A percentile compares a stretch with the other conserved stretches of the same genome.
Conservation (phyloP, 2,329 filamentous ascomycete genomes). For the Ceratocystis harringtonii region DNA sequence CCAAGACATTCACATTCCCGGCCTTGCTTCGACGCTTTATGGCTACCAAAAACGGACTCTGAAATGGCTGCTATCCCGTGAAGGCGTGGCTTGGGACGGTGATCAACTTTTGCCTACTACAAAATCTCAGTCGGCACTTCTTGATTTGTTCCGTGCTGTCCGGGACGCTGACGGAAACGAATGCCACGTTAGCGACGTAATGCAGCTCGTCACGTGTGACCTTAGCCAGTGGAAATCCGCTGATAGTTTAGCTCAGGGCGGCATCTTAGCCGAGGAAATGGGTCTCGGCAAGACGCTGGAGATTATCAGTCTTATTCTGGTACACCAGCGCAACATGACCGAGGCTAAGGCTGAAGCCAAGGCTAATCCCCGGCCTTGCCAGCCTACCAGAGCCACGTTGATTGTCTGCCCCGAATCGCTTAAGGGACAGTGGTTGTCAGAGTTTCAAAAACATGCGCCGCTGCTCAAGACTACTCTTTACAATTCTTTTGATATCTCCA, state of each 20-base stretch:
- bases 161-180: conserved; percentile 24
- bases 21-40: conserved; percentile 40
- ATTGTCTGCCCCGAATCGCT: conserved; percentile 46
- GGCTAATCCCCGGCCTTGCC: conserved; percentile 31
- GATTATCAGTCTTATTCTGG: conserved; percentile 52
- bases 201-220: conserved; percentile 43
- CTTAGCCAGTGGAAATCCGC: conserved; percentile 28
- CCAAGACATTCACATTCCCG: conserved; percentile 28
- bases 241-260: conserved; percentile 36
- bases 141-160: conserved; percentile 23
- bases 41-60: conserved; percentile 59
- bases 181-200: conserved; percentile 47
- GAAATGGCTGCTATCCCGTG: conserved; percentile 53
- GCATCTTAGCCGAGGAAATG: conserved; percentile 70
- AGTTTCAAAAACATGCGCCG: conserved; percentile 45
- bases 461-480: conserved; percentile 41
- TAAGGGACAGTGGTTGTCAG: conserved; percentile 45
- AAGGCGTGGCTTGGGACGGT: conserved; percentile 40
- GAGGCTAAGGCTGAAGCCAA: conserved; percentile 20
- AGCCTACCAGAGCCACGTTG: conserved; percentile 40
- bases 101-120: conserved; percentile 14
- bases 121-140: not conserved
- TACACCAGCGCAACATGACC: conserved; percentile 31
- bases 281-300: conserved; percentile 70
- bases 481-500: conserved; percentile 28